These are phyloP conservation scores for Macrophomina tecta DNA, from an alignment of 2,329 filamentous ascomycete species.

Conservation along the genomic window DNA sequence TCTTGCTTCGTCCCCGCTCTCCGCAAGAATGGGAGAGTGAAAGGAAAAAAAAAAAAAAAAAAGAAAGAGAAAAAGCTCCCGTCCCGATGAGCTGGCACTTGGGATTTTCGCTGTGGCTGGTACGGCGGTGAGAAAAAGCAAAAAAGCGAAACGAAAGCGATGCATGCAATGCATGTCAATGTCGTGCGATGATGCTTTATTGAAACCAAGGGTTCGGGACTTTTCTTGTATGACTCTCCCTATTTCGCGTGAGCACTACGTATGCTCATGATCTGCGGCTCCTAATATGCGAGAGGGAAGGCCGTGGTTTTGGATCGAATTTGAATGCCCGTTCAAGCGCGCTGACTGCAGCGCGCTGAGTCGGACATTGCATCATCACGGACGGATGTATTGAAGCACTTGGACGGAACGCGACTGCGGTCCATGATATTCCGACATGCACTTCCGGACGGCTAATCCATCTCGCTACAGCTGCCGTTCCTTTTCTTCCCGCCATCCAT, in stretches of 20 bases:
- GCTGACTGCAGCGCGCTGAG: too few relatives aligned
- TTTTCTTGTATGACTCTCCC: neutral
- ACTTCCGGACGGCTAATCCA: too few relatives aligned
- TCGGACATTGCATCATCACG: too few relatives aligned
- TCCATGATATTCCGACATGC: too few relatives aligned
- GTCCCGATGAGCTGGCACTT: conserved; percentile 4
- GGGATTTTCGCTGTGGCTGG: neutral
- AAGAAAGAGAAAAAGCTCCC: too few relatives aligned
- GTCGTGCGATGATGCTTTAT: neutral
- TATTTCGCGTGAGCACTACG: neutral
- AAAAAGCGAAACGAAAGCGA: neutral
- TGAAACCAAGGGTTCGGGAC: neutral
- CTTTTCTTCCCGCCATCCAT: too few relatives aligned
- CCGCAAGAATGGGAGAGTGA: neutral
- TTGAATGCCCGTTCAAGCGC: neutral
- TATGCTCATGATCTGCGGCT: neutral
- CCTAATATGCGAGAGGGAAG: too few relatives aligned
- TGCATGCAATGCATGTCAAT: neutral
- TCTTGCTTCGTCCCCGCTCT: neutral
- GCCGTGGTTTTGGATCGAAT: neutral
- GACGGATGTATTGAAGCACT: too few relatives aligned
- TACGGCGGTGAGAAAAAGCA: neutral
- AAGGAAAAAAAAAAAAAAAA: too few relatives aligned
- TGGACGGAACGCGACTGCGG: too few relatives aligned
- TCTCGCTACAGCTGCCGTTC: too few relatives aligned